A percentile compares a stretch with the other conserved stretches of the same genome.
phyloP scores from a whole-genome alignment of 306 rosid species.

The Malus asiatica region DNA sequence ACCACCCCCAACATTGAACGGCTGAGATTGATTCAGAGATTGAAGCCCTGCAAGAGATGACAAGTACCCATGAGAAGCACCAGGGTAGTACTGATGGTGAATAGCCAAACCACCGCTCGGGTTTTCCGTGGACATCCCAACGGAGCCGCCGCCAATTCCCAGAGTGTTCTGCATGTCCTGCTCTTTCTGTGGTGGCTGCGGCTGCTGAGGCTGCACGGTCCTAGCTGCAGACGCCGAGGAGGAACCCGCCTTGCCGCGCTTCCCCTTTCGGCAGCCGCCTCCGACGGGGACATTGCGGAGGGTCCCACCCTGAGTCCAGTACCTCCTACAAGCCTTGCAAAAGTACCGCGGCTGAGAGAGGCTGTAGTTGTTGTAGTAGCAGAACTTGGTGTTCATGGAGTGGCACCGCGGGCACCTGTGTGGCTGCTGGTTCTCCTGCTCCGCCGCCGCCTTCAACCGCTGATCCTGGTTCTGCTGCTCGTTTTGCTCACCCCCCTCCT shows the following conservation, averaged over 20 bases:
- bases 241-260: conserved; percentile 21
- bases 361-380: conserved; percentile 65
- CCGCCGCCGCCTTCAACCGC: not conserved
- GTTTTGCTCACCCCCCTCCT: not conserved
- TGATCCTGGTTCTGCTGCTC: not conserved
- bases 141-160: not conserved
- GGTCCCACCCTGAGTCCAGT: conserved; percentile 70
- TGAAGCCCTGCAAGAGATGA: conserved; percentile 36
- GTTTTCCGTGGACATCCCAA: not conserved
- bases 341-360: conserved; percentile 53
- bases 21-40: conserved; percentile 14
- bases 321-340: conserved; percentile 55
- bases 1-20: conserved; percentile 8
- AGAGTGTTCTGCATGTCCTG: not conserved
- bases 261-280: conserved; percentile 46
- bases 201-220: not conserved
- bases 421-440: conserved; percentile 14
- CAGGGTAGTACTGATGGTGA: conserved; percentile 15
- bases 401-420: conserved; percentile 56
- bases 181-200: not conserved
- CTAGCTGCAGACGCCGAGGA: not conserved
- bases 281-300: conserved; percentile 62
- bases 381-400: conserved; percentile 55
- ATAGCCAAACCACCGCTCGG: not conserved
- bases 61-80: conserved; percentile 20